Percentiles rank a stretch among this genome's conserved stretches.
Conservation (phyloP, 441 rosid species). For the Mallotus japonicus region DNA sequence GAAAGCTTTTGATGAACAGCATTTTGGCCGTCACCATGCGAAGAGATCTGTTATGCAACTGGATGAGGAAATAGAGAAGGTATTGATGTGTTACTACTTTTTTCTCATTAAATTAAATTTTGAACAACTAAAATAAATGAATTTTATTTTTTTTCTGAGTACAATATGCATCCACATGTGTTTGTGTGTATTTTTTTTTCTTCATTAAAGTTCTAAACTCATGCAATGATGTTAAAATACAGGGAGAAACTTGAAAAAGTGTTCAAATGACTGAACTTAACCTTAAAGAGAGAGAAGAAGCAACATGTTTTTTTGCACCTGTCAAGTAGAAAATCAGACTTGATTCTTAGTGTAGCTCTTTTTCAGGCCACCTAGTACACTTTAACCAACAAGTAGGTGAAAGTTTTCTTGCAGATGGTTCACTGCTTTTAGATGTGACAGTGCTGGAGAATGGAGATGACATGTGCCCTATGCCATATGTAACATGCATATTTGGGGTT, state of each 20-base stretch:
- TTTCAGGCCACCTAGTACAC: too few relatives aligned
- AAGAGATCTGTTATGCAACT: slow-evolving; percentile 74
- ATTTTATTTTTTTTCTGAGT: too few relatives aligned
- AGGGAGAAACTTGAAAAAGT: neutral
- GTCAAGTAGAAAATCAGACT: neutral
- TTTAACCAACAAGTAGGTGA: too few relatives aligned
- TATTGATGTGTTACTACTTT: slow-evolving; percentile 27
- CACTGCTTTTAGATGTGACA: neutral
- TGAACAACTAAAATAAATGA: neutral
- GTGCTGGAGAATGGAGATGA: neutral
- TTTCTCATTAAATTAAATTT: neutral
- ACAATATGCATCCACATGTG: too few relatives aligned
- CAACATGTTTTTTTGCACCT: neutral
- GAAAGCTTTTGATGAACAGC: slow-evolving; percentile 77
- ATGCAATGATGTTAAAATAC: neutral
- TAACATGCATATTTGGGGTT: neutral
- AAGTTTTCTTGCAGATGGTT: neutral
- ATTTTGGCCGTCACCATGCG: slow-evolving; percentile 95
- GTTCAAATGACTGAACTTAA: neutral
- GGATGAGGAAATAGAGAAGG: slow-evolving; percentile 82
- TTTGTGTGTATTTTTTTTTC: too few relatives aligned
- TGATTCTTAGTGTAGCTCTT: neutral
- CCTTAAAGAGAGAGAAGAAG: neutral
- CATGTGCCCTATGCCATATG: slow-evolving; percentile 1
- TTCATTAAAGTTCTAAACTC: too few relatives aligned